phyloP scores from a whole-genome alignment of 495 filamentous ascomycete species.

The Aspergillus incahuasiensis region DNA sequence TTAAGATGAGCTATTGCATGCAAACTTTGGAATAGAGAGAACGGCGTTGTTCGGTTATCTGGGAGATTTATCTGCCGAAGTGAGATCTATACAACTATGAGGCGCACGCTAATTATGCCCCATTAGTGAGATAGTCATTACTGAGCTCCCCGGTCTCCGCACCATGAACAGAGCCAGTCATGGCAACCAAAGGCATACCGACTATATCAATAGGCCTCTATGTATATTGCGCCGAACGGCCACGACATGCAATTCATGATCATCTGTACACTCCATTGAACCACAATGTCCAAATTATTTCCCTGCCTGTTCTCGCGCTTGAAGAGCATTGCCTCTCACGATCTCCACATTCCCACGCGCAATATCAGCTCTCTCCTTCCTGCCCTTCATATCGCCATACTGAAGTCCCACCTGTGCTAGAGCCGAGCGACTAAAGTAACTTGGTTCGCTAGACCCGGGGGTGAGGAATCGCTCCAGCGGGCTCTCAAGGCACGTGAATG shows the following conservation, averaged over 20 bases:
- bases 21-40: background rate
- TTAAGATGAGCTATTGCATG: background rate
- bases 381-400: conserved; percentile 17
- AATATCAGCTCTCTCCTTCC: conserved; percentile 9
- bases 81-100: conserved; percentile 1
- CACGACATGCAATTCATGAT: background rate
- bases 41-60: conserved; percentile 3
- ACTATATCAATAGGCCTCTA: background rate
- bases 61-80: background rate
- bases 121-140: conserved; percentile 6
- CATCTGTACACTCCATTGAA: background rate
- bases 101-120: conserved; percentile 15
- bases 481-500: conserved; percentile 7
- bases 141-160: background rate
- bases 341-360: conserved; percentile 10
- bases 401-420: conserved; percentile 11
- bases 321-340: background rate
- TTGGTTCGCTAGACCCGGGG: conserved; percentile 18
- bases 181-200: background rate
- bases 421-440: conserved; percentile 14
- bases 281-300: background rate
- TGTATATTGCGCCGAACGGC: background rate
- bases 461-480: conserved; percentile 26
- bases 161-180: background rate
- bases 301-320: background rate